phyloP scores from a whole-genome alignment of 2,329 filamentous ascomycete genomes.

The Colletotrichum shisoi region DNA sequence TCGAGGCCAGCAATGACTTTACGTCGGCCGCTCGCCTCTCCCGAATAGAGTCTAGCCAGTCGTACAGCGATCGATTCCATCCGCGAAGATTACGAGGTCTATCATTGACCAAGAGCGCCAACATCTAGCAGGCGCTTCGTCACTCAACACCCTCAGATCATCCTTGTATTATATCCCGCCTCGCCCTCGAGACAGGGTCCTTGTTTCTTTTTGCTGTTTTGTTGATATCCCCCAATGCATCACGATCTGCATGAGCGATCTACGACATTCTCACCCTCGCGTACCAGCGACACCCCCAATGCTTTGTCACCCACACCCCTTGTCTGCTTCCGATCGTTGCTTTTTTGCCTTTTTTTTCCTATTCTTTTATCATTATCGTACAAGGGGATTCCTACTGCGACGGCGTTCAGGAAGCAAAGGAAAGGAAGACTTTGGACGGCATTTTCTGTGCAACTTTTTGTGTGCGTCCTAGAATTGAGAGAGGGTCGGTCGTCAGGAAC shows the following conservation, averaged over 20 bases:
- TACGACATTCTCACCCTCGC: conserved; percentile 47
- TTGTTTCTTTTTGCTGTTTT: conserved; percentile 46
- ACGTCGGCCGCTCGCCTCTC: conserved; percentile 87
- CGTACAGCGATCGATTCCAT: conserved; percentile 48
- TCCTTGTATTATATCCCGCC: conserved; percentile 44
- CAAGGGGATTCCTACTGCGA: conserved; percentile 35
- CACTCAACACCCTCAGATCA: conserved; percentile 22
- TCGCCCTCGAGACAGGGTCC: conserved; percentile 16
- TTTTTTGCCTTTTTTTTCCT: conserved; percentile 39
- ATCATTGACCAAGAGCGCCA: conserved; percentile 54
- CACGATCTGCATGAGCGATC: conserved; percentile 62
- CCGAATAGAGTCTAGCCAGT: conserved; percentile 79
- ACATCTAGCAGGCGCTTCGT: conserved; percentile 45
- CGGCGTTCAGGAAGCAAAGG: conserved; percentile 34
- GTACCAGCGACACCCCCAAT: conserved; percentile 38
- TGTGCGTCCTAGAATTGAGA: conserved; percentile 46
- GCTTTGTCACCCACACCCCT: conserved; percentile 29
- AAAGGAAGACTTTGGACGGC: conserved; percentile 34
- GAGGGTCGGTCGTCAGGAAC: conserved; percentile 43
- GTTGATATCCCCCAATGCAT: conserved; percentile 51
- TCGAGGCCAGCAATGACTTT: conserved; percentile 88
- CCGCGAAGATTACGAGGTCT: conserved; percentile 54
- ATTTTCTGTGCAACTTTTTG: conserved; percentile 42
- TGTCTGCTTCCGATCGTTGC: conserved; percentile 41
- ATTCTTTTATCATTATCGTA: conserved; percentile 29